These are phyloP conservation scores for Pouteria campechiana DNA, from an alignment of 179 eudicot genomes.

Conservation along the genomic window DNA sequence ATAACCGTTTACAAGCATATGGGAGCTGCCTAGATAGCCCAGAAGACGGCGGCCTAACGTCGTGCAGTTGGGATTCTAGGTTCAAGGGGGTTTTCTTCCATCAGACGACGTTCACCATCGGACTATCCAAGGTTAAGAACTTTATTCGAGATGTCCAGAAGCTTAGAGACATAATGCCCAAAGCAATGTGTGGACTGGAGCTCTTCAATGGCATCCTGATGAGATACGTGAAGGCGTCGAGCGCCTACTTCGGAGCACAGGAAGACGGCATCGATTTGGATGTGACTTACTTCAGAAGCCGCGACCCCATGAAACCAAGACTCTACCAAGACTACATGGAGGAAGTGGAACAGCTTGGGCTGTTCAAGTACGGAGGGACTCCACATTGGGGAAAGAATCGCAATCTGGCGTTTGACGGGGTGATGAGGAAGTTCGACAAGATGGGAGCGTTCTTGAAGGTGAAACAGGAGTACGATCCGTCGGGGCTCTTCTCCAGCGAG, in stretches of 20 bases:
- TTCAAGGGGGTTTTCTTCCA: too few relatives aligned
- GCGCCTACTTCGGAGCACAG: background rate
- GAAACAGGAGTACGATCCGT: background rate
- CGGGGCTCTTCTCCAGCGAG: background rate
- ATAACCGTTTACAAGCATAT: too few relatives aligned
- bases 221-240: background rate
- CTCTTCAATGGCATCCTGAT: background rate
- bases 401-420: too few relatives aligned
- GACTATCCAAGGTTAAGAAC: background rate
- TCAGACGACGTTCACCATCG: too few relatives aligned
- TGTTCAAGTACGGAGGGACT: background rate
- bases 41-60: background rate
- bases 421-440: too few relatives aligned
- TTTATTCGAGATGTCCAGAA: background rate
- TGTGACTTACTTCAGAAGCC: background rate
- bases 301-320: background rate
- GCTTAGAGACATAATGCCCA: background rate
- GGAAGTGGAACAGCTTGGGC: background rate
- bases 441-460: too few relatives aligned
- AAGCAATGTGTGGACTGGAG: background rate
- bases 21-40: background rate
- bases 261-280: background rate
- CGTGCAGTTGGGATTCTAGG: too few relatives aligned
- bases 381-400: background rate
- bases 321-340: background rate